phyloP scores from a whole-genome alignment of 352 stramenopile species.

The Thalassiosira exigua region DNA sequence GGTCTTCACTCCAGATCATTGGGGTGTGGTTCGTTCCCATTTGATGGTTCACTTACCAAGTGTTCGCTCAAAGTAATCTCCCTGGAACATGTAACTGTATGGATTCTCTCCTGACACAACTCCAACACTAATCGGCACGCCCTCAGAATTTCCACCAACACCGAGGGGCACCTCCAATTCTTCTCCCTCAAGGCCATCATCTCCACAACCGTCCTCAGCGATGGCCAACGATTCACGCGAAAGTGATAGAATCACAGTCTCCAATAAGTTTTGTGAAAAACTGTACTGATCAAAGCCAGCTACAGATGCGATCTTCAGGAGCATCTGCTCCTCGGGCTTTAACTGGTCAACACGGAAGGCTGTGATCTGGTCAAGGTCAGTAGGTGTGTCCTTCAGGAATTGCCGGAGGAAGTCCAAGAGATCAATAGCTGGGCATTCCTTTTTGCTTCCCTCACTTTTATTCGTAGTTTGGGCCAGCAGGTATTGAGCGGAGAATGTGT shows the following conservation, averaged over 20 bases:
- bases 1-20: no score
- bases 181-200: constrained; percentile 4
- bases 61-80: constrained; percentile 39
- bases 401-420: constrained; percentile 14
- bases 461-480: no score
- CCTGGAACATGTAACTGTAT: constrained; percentile 49
- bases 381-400: constrained; percentile 32
- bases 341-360: constrained; percentile 36
- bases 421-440: constrained; percentile 8
- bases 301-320: constrained; percentile 42
- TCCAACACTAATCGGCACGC: constrained; percentile 19
- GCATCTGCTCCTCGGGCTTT: constrained; percentile 43
- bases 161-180: constrained; percentile 11
- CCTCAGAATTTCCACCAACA: constrained; percentile 15
- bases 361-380: constrained; percentile 33
- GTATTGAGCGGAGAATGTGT: no score
- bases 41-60: constrained; percentile 33
- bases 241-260: constrained; percentile 33
- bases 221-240: constrained; percentile 1
- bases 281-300: constrained; percentile 46
- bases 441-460: no score
- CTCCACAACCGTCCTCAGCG: constrained; percentile 12
- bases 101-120: constrained; percentile 9
- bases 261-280: constrained; percentile 47
- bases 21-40: no score